Percentiles rank a stretch among this genome's conserved stretches.
phyloP scores from a whole-genome alignment of 2,329 filamentous ascomycete species.

The Lecanicillium sp. region DNA sequence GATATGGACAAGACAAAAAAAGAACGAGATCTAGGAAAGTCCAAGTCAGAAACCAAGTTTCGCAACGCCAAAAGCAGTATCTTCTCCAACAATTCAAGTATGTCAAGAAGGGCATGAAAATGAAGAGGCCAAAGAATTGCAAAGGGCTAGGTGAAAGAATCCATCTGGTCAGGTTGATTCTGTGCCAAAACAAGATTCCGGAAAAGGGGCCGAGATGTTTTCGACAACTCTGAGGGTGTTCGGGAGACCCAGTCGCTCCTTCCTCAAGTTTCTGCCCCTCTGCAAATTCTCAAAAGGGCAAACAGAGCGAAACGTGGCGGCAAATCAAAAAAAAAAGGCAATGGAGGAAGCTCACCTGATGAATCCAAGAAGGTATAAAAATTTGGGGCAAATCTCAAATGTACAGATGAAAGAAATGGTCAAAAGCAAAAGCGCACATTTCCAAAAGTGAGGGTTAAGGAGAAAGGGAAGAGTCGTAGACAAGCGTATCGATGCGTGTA shows the following conservation, averaged over 20 bases:
- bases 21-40: constrained; percentile 10
- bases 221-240: too few species aligned
- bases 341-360: not conserved
- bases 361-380: constrained; percentile 9
- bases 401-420: not conserved
- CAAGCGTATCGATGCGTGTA: not conserved
- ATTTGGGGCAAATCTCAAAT: constrained; percentile 1
- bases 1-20: constrained; percentile 1
- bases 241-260: too few species aligned
- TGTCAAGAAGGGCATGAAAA: not conserved
- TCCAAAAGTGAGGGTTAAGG: constrained; percentile 8
- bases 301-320: not conserved
- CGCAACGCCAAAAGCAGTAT: not conserved
- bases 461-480: not conserved
- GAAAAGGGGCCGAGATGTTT: too few species aligned
- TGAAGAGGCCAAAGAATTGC: constrained; percentile 5
- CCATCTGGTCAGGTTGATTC: too few species aligned
- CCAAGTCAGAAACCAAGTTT: constrained; percentile 1
- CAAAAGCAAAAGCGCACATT: constrained; percentile 4
- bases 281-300: not conserved
- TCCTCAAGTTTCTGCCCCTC: constrained; percentile 1
- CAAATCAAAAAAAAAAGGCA: not conserved
- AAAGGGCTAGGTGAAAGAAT: not conserved
- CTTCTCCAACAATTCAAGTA: constrained; percentile 7
- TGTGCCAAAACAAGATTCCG: too few species aligned